These are phyloP conservation scores for Penicillium glabrum DNA, from an alignment of 2,329 filamentous ascomycete genomes.

Conservation along the genomic window DNA sequence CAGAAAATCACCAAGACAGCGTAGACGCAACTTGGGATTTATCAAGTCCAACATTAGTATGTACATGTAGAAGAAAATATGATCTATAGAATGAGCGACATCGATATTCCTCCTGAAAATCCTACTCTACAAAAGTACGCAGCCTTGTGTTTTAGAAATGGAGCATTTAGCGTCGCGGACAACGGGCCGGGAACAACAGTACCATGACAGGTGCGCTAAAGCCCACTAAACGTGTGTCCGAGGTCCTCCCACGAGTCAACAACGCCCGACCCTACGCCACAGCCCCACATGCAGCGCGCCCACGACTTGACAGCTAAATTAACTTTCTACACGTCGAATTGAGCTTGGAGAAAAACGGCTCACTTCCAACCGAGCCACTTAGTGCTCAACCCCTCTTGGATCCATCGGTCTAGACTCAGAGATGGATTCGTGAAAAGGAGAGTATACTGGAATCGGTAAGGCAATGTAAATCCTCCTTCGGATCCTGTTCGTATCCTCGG, in stretches of 20 bases:
- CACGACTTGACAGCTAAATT: constrained; percentile 1
- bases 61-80: background rate
- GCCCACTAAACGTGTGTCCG: background rate
- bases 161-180: background rate
- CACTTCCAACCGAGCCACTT: background rate
- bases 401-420: background rate
- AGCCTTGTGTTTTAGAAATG: background rate
- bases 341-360: background rate
- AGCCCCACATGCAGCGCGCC: background rate
- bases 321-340: background rate
- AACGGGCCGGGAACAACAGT: background rate
- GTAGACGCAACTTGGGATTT: background rate
- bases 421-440: background rate
- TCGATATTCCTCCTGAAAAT: background rate
- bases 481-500: background rate
- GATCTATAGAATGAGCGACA: background rate
- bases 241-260: background rate
- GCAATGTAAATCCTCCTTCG: background rate
- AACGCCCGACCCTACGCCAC: background rate
- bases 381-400: background rate
- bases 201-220: background rate
- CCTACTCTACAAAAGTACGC: background rate
- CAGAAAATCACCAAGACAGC: background rate
- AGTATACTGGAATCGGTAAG: background rate
- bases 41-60: background rate